Conservation (phyloP, 257 asterid species). For the Plantago elongata region DNA sequence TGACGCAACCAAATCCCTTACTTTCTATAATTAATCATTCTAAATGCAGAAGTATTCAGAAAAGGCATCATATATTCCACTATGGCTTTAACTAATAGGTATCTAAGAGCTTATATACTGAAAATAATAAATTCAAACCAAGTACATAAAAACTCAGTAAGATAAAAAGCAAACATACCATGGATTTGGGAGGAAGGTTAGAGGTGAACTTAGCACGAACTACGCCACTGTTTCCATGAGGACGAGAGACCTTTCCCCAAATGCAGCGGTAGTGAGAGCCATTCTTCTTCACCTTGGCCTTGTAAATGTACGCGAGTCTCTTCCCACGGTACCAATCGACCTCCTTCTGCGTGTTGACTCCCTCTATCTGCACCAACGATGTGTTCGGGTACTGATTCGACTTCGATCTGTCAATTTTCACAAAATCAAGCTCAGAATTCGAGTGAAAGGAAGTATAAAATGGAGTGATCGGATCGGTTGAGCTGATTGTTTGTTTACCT, state of each 20-base stretch:
- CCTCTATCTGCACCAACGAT: constrained; percentile 80
- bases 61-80: too few relatives aligned
- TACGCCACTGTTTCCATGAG: constrained; percentile 87
- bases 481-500: constrained; percentile 26
- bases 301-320: constrained; percentile 79
- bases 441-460: background rate
- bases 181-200: constrained; percentile 69
- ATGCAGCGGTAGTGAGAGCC: constrained; percentile 90
- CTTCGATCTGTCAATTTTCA: constrained; percentile 48
- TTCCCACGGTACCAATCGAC: constrained; percentile 86
- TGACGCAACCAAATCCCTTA: too few relatives aligned
- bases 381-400: constrained; percentile 96
- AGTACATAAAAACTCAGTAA: background rate
- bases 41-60: too few relatives aligned
- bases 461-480: background rate
- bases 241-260: constrained; percentile 83
- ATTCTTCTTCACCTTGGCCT: constrained; percentile 79
- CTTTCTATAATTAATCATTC: too few relatives aligned
- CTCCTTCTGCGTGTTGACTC: constrained; percentile 89
- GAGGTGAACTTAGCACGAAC: constrained; percentile 78
- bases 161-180: constrained; percentile 32
- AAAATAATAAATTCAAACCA: background rate
- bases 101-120: background rate
- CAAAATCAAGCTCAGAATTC: background rate
- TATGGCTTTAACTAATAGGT: too few relatives aligned